A percentile compares a stretch with the other conserved stretches of the same genome.
Conservation (phyloP, 257 asterid species). For the Linderniella brevidens region DNA sequence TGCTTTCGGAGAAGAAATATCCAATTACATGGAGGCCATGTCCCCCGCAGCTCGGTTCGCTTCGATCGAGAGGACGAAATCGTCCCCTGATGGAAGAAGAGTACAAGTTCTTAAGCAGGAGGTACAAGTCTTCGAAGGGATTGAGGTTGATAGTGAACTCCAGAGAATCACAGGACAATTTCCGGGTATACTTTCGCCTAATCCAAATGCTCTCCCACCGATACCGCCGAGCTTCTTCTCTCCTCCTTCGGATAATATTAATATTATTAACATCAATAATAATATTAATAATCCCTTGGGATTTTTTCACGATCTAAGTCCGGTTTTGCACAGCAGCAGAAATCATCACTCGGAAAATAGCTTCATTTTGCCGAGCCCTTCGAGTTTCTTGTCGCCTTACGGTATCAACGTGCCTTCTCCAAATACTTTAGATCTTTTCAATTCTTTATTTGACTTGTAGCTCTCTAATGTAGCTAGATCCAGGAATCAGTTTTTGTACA, state of each 20-base stretch:
- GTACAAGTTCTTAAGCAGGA: constrained; percentile 11
- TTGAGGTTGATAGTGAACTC: constrained; percentile 19
- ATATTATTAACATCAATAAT: too few species aligned
- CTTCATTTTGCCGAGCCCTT: constrained; percentile 41
- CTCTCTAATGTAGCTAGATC: neutral
- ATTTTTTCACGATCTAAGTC: constrained; percentile 58
- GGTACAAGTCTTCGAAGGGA: constrained; percentile 15
- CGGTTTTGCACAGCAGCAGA: constrained; percentile 36
- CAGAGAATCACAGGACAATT: constrained; percentile 27
- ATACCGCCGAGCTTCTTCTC: constrained; percentile 60
- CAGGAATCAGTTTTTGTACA: constrained; percentile 1
- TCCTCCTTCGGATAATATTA: constrained; percentile 27
- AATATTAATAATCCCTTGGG: constrained; percentile 18
- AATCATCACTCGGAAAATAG: constrained; percentile 24
- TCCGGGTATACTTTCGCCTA: constrained; percentile 75
- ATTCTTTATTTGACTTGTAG: constrained; percentile 40
- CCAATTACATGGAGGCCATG: constrained; percentile 19
- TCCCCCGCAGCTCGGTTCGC: constrained; percentile 90
- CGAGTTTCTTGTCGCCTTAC: constrained; percentile 44
- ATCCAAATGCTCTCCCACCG: constrained; percentile 65
- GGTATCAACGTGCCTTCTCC: constrained; percentile 43
- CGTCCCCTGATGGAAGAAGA: constrained; percentile 25
- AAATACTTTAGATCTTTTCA: constrained; percentile 50
- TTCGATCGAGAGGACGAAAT: constrained; percentile 38
- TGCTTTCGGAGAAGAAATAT: constrained; percentile 11